These are phyloP conservation scores for Lodderomyces margitis DNA, from an alignment of 1,139 yeast species.

Conservation along the genomic window DNA sequence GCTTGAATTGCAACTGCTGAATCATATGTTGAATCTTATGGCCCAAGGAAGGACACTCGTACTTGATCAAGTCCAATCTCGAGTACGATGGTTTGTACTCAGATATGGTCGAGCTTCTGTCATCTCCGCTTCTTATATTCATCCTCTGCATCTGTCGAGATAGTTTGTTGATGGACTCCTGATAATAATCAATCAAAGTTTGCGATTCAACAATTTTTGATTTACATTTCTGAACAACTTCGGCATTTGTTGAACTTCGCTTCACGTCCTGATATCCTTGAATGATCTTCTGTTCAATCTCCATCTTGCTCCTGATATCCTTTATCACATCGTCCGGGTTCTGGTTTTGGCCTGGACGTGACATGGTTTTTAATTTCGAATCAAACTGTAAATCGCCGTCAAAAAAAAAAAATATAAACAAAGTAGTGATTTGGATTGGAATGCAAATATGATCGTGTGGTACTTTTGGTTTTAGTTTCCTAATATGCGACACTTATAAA, in stretches of 20 bases:
- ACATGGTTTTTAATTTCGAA: background rate
- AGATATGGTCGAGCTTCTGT: constrained; percentile 13
- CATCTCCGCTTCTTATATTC: constrained; percentile 11
- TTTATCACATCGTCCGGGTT: constrained; percentile 34
- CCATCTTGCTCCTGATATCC: constrained; percentile 80
- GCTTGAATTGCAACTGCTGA: constrained; percentile 87
- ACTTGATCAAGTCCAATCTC: constrained; percentile 78
- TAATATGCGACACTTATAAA: too few species aligned
- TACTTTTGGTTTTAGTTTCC: too few species aligned
- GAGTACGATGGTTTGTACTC: constrained; percentile 48
- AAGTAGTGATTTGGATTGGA: background rate
- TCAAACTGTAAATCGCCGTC: background rate
- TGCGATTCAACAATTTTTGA: constrained; percentile 89
- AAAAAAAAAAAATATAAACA: background rate
- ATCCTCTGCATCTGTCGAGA: constrained; percentile 30
- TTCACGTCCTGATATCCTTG: constrained; percentile 83
- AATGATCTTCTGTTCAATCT: constrained; percentile 81
- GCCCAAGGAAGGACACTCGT: constrained; percentile 94
- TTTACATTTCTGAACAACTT: constrained; percentile 88
- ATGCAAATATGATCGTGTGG: too few species aligned
- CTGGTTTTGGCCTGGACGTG: constrained; percentile 5
- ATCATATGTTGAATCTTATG: constrained; percentile 94
- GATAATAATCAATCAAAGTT: constrained; percentile 83
- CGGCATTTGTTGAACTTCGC: constrained; percentile 71
- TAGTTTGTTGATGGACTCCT: constrained; percentile 70